Conservation (phyloP, 2,329 filamentous ascomycete genomes). For the Cercospora brassicicola region DNA sequence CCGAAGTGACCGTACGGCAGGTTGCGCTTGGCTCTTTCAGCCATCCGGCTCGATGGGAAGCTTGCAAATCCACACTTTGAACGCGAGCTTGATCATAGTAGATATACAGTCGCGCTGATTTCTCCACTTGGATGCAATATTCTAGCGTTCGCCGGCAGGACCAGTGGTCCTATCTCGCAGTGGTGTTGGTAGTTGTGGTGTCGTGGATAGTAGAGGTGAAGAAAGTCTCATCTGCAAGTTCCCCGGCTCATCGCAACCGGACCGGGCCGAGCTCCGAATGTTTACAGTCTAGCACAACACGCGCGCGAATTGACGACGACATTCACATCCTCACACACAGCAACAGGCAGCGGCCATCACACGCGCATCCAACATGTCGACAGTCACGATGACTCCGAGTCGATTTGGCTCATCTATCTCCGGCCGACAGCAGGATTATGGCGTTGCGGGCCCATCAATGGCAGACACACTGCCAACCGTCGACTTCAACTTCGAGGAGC, state of each 20-base stretch:
- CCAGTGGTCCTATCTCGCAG: not conserved
- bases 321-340: constrained; percentile 9
- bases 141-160: not conserved
- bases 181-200: not conserved
- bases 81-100: constrained; percentile 27
- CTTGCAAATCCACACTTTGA: constrained; percentile 13
- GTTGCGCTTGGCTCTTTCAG: constrained; percentile 53
- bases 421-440: constrained; percentile 58
- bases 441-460: constrained; percentile 62
- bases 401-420: constrained; percentile 70
- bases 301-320: not conserved
- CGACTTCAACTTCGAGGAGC: constrained; percentile 93
- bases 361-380: constrained; percentile 30
- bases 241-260: constrained; percentile 3
- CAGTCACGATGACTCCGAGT: constrained; percentile 46
- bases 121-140: not conserved
- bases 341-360: constrained; percentile 9
- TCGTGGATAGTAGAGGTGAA: not conserved
- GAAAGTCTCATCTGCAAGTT: not conserved
- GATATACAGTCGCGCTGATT: not conserved
- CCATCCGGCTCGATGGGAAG: constrained; percentile 53
- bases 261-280: constrained; percentile 12
- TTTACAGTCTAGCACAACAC: constrained; percentile 8
- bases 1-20: constrained; percentile 58
- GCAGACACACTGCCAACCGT: constrained; percentile 80